These are phyloP conservation scores for Ogataea thermomethanolica DNA, from an alignment of 805 yeast species.

Conservation along the genomic window DNA sequence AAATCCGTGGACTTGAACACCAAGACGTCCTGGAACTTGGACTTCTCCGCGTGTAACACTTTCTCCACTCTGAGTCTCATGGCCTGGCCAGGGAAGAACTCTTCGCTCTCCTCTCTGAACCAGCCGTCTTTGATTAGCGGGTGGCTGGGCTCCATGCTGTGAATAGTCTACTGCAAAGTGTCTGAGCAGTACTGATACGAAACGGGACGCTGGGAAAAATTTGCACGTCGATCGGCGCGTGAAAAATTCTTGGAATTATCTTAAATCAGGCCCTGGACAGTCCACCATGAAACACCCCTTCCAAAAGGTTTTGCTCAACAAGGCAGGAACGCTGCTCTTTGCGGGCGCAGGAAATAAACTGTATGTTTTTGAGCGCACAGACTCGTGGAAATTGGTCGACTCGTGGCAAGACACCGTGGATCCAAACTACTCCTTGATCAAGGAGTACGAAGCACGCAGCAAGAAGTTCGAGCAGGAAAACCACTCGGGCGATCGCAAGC, in stretches of 20 bases:
- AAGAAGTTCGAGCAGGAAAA: slow-evolving; percentile 30
- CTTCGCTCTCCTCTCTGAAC: slow-evolving; percentile 75
- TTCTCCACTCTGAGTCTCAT: slow-evolving; percentile 61
- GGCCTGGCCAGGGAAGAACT: slow-evolving; percentile 84
- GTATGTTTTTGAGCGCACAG: slow-evolving; percentile 43
- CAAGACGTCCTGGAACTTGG: slow-evolving; percentile 77
- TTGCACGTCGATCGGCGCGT: slow-evolving; percentile 11
- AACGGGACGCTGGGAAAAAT: slow-evolving; percentile 11
- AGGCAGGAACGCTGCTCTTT: slow-evolving; percentile 46
- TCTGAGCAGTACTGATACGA: too few species aligned
- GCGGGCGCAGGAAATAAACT: slow-evolving; percentile 57
- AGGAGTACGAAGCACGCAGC: slow-evolving; percentile 43
- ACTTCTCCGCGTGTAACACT: slow-evolving; percentile 62
- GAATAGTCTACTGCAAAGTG: too few species aligned
- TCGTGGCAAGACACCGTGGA: slow-evolving; percentile 63
- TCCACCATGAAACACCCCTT: slow-evolving; percentile 62
- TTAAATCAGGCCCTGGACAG: background rate
- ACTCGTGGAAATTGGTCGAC: slow-evolving; percentile 39
- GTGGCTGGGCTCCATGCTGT: slow-evolving; percentile 35
- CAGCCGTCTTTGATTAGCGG: slow-evolving; percentile 62
- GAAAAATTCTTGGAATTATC: slow-evolving; percentile 3
- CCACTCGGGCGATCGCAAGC: slow-evolving; percentile 30
- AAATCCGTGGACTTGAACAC: slow-evolving; percentile 71
- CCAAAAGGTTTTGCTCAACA: slow-evolving; percentile 50
- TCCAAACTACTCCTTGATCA: slow-evolving; percentile 41